These are phyloP conservation scores for Diddensiella transvaalensis DNA, from an alignment of 805 yeast genomes.

Conservation along the genomic window DNA sequence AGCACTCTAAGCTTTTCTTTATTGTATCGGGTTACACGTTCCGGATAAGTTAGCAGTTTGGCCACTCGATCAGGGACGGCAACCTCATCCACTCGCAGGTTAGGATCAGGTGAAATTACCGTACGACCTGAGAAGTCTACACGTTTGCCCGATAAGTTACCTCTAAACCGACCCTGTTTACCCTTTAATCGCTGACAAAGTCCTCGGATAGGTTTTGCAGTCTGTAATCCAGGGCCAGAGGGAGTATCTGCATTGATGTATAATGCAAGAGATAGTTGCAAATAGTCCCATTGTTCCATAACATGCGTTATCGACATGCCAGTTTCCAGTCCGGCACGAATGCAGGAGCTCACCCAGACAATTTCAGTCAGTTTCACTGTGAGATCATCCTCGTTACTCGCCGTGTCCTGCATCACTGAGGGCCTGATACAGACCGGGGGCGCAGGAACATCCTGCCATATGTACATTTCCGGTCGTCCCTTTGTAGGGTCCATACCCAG, in stretches of 20 bases:
- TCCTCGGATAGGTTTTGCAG: conserved; percentile 81
- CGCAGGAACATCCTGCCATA: conserved; percentile 97
- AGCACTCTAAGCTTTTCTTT: conserved; percentile 69
- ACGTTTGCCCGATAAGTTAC: conserved; percentile 96
- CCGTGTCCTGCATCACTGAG: conserved; percentile 89
- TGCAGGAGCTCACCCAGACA: conserved; percentile 93
- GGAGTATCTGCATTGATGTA: conserved; percentile 96
- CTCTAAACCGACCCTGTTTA: conserved; percentile 98
- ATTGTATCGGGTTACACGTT: conserved; percentile 86
- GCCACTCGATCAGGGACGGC: conserved; percentile 98
- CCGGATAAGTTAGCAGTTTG: conserved; percentile 93
- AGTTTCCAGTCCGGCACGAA: conserved; percentile 90
- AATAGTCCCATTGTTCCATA: conserved; percentile 99
- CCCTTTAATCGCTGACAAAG: conserved; percentile 97
- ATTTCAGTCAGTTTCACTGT: conserved; percentile 95
- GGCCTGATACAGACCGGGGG: conserved; percentile 99
- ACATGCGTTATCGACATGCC: conserved; percentile 89
- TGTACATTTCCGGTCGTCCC: conserved; percentile 93
- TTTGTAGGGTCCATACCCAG: conserved; percentile 83
- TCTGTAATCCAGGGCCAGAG: conserved; percentile 42
- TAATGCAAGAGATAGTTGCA: conserved; percentile 94
- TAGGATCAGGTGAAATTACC: conserved; percentile 98
- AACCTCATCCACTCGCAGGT: conserved; percentile 89
- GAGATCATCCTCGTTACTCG: conserved; percentile 94
- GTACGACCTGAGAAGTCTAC: conserved; percentile 98